Percentiles rank a stretch among this genome's conserved stretches.
phyloP scores from a whole-genome alignment of 352 stramenopile genomes.

The Globisporangium recalcitrans region DNA sequence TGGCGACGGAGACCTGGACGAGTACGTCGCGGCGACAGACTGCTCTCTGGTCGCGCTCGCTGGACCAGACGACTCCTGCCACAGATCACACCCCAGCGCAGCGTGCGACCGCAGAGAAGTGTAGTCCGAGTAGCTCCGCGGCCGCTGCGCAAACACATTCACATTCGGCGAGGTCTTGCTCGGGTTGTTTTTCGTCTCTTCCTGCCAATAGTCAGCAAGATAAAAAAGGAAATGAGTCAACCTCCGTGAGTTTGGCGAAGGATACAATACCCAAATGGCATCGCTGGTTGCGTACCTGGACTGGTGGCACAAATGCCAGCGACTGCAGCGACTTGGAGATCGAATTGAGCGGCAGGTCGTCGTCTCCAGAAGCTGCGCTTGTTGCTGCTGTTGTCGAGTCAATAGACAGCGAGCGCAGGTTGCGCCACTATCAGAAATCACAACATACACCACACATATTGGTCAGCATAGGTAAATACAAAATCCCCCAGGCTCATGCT shows the following conservation, averaged over 20 bases:
- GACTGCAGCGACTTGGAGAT: constrained; percentile 45
- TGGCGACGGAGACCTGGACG: neutral
- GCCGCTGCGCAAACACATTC: constrained; percentile 22
- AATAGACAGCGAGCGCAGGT: constrained; percentile 33
- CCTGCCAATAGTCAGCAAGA: neutral
- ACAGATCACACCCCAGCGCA: constrained; percentile 21
- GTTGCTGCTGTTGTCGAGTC: constrained; percentile 25
- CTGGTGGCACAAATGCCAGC: constrained; percentile 27
- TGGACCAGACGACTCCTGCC: neutral
- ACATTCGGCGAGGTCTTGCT: constrained; percentile 5
- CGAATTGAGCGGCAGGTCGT: constrained; percentile 32
- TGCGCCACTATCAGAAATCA: constrained; percentile 22
- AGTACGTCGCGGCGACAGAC: too few relatives aligned
- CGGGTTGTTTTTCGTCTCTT: neutral
- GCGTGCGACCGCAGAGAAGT: constrained; percentile 27
- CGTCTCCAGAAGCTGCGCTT: constrained; percentile 12
- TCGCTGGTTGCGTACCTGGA: constrained; percentile 8
- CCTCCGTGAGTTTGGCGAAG: neutral
- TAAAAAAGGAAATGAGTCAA: neutral
- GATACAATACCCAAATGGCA: neutral
- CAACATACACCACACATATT: neutral
- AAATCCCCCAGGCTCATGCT: too few relatives aligned
- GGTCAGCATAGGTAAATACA: neutral
- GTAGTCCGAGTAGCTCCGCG: constrained; percentile 71
- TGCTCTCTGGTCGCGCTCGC: too few relatives aligned